Base-by-base conservation (phyloP, 169 alveolate species). In the Plasmodium cynomolgi region DNA sequence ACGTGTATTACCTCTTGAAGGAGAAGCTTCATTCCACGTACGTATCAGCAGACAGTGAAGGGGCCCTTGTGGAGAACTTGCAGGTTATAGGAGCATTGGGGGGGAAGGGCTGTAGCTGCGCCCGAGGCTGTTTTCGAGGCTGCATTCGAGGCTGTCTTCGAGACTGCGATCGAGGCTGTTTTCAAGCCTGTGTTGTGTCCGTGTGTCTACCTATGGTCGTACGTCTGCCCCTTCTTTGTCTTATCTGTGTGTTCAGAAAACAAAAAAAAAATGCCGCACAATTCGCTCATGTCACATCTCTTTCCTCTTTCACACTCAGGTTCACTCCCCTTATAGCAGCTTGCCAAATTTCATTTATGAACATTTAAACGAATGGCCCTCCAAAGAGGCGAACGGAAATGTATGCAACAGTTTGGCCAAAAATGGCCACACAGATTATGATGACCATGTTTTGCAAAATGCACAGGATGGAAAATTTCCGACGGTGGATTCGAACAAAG, bases 301-400 rank as follows among this genome's bases (percentile, higher is more conserved):
- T 9, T 37, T 68, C 13, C 31, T 15, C 50, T 88, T 79, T 4
- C 58, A 91, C 86, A 81, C 62, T 3, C 17, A 83, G 77, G 26
- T 83, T 29, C 91, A 81, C 75, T 91, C 95, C 29, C 95, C 92
- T 29, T 91, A 82, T 91, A 83, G 39, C 20, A 91, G 31, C 56
- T 73, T 91, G 29, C 95, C 95, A 58, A 72, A 56, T 29, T 81
- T 82, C 77, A 54, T 91, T 41, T 82, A 91, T 50, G 82, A 82
- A 68, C 37, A 56, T 17, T 73, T 83, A 72, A 91, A 33, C 31
- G 71, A 91, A 26, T 81, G 80, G 72, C 31, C 82, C 75, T 58
- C 83, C 33, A 20, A 90, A 80, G 74, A 50, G 34, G 15, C 20
- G 1, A 34, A 41, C 20, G 54, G 50, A 54, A 44, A 74, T 37